These are phyloP conservation scores for Protomyces pachydermus DNA, from an alignment of 1,139 yeast species.

Conservation along the genomic window DNA sequence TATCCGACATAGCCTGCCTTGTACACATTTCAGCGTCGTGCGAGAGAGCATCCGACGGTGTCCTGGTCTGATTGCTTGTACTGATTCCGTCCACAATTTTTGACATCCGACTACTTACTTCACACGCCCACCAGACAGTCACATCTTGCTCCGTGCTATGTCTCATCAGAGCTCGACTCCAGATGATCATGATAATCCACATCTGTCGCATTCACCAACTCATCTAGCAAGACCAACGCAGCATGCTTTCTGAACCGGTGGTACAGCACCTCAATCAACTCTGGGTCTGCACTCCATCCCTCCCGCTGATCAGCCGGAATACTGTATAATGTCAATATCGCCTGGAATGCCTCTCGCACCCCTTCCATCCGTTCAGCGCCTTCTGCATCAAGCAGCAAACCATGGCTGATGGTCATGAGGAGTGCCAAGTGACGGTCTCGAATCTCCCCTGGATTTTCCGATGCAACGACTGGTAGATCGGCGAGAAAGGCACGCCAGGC, in stretches of 20 bases:
- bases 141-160: background rate
- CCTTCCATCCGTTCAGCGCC: background rate
- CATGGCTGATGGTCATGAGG: conserved; percentile 5
- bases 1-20: background rate
- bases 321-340: background rate
- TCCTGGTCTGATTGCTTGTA: too few relatives aligned
- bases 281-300: background rate
- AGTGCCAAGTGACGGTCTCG: conserved; percentile 9
- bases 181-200: background rate
- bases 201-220: background rate
- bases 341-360: background rate
- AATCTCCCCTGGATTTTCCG: background rate
- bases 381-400: background rate
- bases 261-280: background rate
- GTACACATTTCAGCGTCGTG: background rate
- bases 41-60: background rate
- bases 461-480: background rate
- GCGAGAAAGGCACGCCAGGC: background rate
- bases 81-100: too few relatives aligned
- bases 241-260: background rate
- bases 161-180: background rate
- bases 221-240: background rate
- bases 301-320: background rate
- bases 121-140: background rate
- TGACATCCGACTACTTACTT: background rate